Evolutionary conservation across 257 asterid genomes (phyloP).

Genomic region (Vinca minor): DNA sequence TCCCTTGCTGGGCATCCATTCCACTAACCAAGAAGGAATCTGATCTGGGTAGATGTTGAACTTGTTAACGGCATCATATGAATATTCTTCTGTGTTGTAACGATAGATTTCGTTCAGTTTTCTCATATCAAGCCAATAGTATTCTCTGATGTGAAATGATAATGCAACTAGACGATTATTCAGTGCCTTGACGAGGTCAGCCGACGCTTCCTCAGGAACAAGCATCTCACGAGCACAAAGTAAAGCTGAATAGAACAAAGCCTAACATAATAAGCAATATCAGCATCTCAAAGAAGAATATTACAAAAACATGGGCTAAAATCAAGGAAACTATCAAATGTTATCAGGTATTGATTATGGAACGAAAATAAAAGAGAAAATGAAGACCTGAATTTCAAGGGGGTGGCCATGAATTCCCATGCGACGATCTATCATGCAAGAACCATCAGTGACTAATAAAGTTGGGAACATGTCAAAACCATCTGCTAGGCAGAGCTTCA

Average conservation of each 20-base stretch:
- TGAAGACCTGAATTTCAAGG: slow-evolving; percentile 63
- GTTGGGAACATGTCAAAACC: slow-evolving; percentile 86
- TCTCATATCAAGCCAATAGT: slow-evolving; percentile 71
- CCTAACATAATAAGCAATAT: slow-evolving; percentile 30
- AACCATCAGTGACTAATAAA: slow-evolving; percentile 66
- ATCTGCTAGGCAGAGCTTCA: slow-evolving; percentile 68
- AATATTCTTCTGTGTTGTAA: slow-evolving; percentile 74
- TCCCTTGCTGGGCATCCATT: slow-evolving; percentile 69
- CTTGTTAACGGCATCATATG: slow-evolving; percentile 73
- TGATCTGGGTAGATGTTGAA: slow-evolving; percentile 83
- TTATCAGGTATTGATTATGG: background rate
- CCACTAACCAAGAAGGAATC: slow-evolving; percentile 80
- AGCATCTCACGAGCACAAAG: slow-evolving; percentile 80
- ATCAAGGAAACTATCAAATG: background rate
- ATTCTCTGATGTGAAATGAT: slow-evolving; percentile 75
- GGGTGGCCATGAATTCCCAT: slow-evolving; percentile 92
- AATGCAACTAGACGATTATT: slow-evolving; percentile 63
- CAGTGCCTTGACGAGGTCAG: slow-evolving; percentile 54
- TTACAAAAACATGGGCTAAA: background rate
- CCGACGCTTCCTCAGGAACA: slow-evolving; percentile 57
- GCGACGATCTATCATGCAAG: slow-evolving; percentile 89
- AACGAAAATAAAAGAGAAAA: background rate
- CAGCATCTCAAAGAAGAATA: background rate
- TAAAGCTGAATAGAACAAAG: slow-evolving; percentile 63
- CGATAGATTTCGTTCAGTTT: slow-evolving; percentile 70